phyloP scores from a whole-genome alignment of 73 alveolate genomes.

The Paramecium tetraurelia region DNA sequence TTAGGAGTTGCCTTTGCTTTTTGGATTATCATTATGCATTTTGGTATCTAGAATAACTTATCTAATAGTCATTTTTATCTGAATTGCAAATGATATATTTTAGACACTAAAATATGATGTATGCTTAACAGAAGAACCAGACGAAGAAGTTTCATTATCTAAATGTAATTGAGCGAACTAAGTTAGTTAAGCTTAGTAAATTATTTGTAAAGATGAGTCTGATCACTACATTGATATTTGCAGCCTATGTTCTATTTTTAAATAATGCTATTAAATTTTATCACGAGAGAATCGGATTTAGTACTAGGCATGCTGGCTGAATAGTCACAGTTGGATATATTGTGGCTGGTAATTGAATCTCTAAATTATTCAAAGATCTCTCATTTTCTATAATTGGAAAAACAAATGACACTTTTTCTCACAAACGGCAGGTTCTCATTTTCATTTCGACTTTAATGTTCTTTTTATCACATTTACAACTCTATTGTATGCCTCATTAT shows the following conservation, averaged over 20 bases:
- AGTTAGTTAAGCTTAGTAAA: background rate
- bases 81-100: slow-evolving; percentile 4
- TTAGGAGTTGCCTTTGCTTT: background rate
- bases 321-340: slow-evolving; percentile 1
- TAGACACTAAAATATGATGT: background rate
- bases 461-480: background rate
- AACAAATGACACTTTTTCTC: background rate
- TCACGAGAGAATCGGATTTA: slow-evolving; percentile 26
- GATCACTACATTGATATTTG: background rate
- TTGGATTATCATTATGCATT: slow-evolving; percentile 17
- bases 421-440: background rate
- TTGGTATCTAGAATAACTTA: background rate
- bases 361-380: background rate
- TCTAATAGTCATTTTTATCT: background rate
- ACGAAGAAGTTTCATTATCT: background rate
- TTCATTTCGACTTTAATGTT: background rate
- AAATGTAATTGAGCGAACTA: background rate
- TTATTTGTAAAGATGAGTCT: background rate
- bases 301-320: background rate
- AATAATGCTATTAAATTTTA: slow-evolving; percentile 44
- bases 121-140: background rate
- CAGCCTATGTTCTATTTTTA: slow-evolving; percentile 27
- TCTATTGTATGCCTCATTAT: background rate
- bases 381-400: slow-evolving; percentile 20
- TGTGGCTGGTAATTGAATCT: background rate